Conservation (phyloP, 2,329 filamentous ascomycete genomes). For the Esteya vermicola region DNA sequence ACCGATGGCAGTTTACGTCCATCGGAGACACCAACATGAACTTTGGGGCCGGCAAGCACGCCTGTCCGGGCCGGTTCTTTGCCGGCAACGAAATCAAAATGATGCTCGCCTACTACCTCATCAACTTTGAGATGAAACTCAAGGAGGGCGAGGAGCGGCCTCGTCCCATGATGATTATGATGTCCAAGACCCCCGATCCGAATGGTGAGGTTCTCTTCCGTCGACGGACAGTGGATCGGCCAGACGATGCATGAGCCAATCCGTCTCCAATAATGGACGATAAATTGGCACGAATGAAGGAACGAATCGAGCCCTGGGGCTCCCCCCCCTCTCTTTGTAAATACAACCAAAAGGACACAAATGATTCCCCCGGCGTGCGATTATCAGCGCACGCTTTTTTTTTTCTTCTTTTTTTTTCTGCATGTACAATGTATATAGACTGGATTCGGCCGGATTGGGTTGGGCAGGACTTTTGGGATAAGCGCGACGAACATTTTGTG, state of each 20-base stretch:
- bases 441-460: no score
- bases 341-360: no score
- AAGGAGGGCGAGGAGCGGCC: conserved; percentile 24
- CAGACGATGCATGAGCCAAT: neutral
- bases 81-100: conserved; percentile 31
- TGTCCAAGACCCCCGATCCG: conserved; percentile 25
- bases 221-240: conserved; percentile 13
- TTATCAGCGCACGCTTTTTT: no score
- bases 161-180: conserved; percentile 26
- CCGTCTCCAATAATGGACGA: neutral
- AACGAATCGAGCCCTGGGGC: no score
- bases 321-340: no score
- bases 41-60: conserved; percentile 32
- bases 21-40: conserved; percentile 27
- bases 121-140: conserved; percentile 27
- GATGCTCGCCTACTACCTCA: conserved; percentile 24
- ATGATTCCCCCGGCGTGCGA: no score
- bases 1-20: conserved; percentile 28
- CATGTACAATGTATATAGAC: no score
- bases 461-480: no score
- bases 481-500: no score
- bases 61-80: conserved; percentile 34
- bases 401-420: no score
- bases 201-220: conserved; percentile 26
- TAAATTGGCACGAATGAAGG: neutral